A percentile compares a stretch with the other conserved stretches of the same genome.
Conservation (phyloP, 306 rosid species). For the Quillaja saponaria region DNA sequence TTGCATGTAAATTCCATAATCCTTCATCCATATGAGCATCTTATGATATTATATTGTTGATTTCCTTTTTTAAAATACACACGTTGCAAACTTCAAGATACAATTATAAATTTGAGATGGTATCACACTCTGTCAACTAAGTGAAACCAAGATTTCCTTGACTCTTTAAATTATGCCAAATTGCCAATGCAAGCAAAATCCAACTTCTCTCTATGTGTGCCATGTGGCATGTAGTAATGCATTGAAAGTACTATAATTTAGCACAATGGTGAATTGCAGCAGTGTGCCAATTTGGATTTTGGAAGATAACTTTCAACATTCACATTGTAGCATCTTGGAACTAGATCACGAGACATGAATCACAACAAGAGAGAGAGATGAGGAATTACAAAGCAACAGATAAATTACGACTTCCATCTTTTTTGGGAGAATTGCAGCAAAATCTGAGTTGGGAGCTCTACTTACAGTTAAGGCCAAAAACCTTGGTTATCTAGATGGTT, state of each 20-base stretch:
- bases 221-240: neutral
- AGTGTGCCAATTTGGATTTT: neutral
- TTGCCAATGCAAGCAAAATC: neutral
- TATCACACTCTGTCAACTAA: neutral
- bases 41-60: conserved; percentile 8
- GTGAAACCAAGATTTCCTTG: neutral
- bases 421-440: neutral
- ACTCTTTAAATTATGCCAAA: neutral
- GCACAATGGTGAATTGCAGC: neutral
- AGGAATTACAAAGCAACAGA: neutral
- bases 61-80: no score
- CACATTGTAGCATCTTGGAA: neutral
- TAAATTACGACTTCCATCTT: neutral
- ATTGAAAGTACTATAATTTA: neutral
- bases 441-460: neutral
- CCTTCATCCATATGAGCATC: neutral
- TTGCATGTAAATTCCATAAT: conserved; percentile 9
- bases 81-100: neutral
- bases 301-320: neutral
- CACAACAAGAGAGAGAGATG: neutral
- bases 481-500: no score
- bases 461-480: no score
- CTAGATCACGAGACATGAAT: conserved; percentile 6
- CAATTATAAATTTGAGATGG: conserved; percentile 6
- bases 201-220: neutral